Percentiles rank a stretch among this genome's conserved stretches.
Conservation (phyloP, 2,329 filamentous ascomycete species). For the Aspergillus thermomutatus region DNA sequence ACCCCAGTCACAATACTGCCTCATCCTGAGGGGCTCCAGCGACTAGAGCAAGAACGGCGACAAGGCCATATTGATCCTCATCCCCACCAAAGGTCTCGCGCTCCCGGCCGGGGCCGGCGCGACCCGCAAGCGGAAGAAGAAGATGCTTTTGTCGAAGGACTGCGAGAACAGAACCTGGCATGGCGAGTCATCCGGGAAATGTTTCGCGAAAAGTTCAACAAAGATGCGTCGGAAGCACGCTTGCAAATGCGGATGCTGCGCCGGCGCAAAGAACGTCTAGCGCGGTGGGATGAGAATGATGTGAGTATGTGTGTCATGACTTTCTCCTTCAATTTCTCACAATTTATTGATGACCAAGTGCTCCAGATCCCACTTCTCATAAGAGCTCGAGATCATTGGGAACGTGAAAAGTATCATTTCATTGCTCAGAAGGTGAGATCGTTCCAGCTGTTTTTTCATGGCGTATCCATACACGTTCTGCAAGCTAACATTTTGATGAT, state of each 20-base stretch:
- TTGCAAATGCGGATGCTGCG: constrained; percentile 43
- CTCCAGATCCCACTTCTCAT: constrained; percentile 35
- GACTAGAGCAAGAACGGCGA: constrained; percentile 35
- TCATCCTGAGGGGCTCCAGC: constrained; percentile 37
- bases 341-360: constrained; percentile 9
- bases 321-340: constrained; percentile 1
- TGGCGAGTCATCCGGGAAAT: constrained; percentile 39
- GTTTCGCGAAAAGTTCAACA: constrained; percentile 36
- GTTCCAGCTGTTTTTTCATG: neutral
- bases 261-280: constrained; percentile 32
- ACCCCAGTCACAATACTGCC: constrained; percentile 37
- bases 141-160: constrained; percentile 36
- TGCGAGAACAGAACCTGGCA: constrained; percentile 35
- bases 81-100: constrained; percentile 25
- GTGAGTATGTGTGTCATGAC: constrained; percentile 39
- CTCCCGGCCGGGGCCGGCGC: constrained; percentile 31
- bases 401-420: constrained; percentile 36
- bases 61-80: constrained; percentile 24
- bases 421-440: constrained; percentile 38
- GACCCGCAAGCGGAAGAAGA: constrained; percentile 39
- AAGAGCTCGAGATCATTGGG: constrained; percentile 36
- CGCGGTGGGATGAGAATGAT: constrained; percentile 41
- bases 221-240: constrained; percentile 37
- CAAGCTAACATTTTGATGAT: neutral
- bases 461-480: neutral